Evolutionary conservation across 257 asterid species (phyloP).

Genomic region (Cinchona pubescens): DNA sequence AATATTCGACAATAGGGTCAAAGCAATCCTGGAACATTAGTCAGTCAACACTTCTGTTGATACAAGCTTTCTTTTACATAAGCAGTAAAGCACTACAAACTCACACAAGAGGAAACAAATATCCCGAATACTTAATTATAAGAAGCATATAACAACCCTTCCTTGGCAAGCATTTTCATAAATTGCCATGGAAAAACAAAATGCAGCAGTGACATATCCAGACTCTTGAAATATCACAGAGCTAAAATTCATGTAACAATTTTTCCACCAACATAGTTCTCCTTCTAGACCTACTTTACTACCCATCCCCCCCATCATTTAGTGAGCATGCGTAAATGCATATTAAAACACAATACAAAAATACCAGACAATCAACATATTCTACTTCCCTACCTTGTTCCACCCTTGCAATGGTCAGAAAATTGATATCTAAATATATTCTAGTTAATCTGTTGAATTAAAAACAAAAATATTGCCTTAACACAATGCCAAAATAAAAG

Average conservation of each 20-base stretch:
- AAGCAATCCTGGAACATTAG: constrained; percentile 70
- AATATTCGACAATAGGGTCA: constrained; percentile 91
- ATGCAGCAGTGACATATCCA: not conserved
- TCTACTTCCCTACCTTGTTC: not conserved
- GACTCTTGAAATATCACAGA: not conserved
- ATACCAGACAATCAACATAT: not conserved
- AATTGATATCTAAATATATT: too few relatives aligned
- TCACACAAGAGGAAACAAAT: constrained; percentile 1
- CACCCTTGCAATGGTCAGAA: not conserved
- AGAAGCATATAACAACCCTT: not conserved
- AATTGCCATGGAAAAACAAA: not conserved
- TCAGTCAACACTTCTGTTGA: constrained; percentile 21
- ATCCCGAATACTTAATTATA: not conserved
- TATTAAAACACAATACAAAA: not conserved
- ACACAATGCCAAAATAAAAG: not conserved
- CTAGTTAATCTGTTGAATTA: too few relatives aligned
- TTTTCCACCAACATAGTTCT: not conserved
- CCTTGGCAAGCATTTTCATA: not conserved
- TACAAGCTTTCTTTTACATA: constrained; percentile 9
- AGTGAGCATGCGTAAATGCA: not conserved
- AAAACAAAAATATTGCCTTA: not conserved
- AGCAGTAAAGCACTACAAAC: not conserved
- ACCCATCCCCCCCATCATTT: not conserved
- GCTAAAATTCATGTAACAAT: not conserved
- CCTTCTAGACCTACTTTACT: not conserved